These are phyloP conservation scores for Vitis hybrid DNA, from an alignment of 177 flowering plant genomes.

Conservation along the genomic window DNA sequence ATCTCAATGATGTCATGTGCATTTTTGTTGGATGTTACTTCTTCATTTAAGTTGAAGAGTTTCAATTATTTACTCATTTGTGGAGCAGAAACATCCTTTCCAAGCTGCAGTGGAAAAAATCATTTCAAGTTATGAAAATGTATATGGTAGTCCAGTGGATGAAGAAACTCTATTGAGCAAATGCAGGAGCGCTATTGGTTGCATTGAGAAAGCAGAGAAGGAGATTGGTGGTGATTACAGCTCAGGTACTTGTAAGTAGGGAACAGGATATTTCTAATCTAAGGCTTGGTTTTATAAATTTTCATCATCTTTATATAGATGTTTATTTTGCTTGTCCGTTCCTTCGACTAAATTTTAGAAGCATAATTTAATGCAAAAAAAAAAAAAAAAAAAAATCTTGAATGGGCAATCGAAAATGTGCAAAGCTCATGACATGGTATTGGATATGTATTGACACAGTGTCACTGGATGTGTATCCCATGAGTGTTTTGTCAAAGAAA, in stretches of 20 bases:
- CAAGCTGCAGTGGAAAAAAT: conserved; percentile 72
- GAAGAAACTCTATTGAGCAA: conserved; percentile 69
- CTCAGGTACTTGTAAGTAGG: conserved; percentile 49
- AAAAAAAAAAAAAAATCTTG: no score
- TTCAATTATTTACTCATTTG: neutral
- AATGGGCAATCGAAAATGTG: no score
- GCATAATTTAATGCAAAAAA: no score
- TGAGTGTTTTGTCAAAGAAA: no score
- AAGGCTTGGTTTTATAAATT: no score
- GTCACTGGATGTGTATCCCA: no score
- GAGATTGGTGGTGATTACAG: conserved; percentile 49
- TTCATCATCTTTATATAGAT: no score
- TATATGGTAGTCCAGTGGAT: conserved; percentile 66
- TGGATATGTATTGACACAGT: no score
- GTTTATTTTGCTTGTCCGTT: no score
- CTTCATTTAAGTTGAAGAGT: neutral
- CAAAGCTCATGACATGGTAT: no score
- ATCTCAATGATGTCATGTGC: conserved; percentile 1
- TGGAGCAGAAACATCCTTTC: conserved; percentile 51
- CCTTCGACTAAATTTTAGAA: no score
- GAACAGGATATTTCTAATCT: no score
- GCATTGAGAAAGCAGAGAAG: conserved; percentile 64
- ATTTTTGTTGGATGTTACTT: neutral
- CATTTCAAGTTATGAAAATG: conserved; percentile 63
- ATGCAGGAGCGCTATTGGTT: conserved; percentile 61